Percentiles rank a stretch among this genome's conserved stretches.
These are phyloP conservation scores for Pythium coloratum DNA, from an alignment of 352 stramenopile genomes.

Conservation along the genomic window DNA sequence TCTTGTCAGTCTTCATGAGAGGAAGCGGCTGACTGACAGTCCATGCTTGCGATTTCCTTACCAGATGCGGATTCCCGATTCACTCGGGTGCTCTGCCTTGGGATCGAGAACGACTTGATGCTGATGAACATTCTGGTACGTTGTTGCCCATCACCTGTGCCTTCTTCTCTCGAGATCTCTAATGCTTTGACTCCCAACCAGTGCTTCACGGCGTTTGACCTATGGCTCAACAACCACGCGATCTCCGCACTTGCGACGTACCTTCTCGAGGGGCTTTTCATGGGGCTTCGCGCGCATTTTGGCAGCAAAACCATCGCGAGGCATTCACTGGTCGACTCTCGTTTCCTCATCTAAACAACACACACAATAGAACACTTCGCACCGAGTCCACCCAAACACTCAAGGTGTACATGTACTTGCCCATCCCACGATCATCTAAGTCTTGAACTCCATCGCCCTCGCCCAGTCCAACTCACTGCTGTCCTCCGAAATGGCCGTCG, in stretches of 20 bases:
- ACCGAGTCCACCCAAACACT: not conserved
- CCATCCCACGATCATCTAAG: constrained; percentile 21
- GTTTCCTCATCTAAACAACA: constrained; percentile 57
- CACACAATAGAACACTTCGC: not conserved
- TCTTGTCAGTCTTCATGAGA: not conserved
- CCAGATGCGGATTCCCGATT: constrained; percentile 60
- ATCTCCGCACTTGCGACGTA: constrained; percentile 69
- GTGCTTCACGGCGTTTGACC: constrained; percentile 70
- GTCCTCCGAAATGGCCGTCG: constrained; percentile 79
- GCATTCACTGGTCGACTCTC: constrained; percentile 59
- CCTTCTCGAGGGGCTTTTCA: constrained; percentile 42
- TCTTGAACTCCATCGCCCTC: constrained; percentile 64
- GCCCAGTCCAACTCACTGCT: constrained; percentile 86
- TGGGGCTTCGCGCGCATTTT: constrained; percentile 38
- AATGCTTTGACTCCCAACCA: constrained; percentile 12
- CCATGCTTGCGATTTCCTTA: not conserved
- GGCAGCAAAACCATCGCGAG: constrained; percentile 50
- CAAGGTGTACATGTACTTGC: not conserved
- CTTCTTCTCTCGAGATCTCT: not conserved
- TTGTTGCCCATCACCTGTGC: not conserved
- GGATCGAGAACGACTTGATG: constrained; percentile 87
- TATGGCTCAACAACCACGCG: constrained; percentile 66
- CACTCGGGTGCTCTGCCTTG: constrained; percentile 61
- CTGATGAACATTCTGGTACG: constrained; percentile 86
- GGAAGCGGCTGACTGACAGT: not conserved